Evolutionary conservation across 148 eudicot species (phyloP).

Genomic region (Polygonum maritimum): DNA sequence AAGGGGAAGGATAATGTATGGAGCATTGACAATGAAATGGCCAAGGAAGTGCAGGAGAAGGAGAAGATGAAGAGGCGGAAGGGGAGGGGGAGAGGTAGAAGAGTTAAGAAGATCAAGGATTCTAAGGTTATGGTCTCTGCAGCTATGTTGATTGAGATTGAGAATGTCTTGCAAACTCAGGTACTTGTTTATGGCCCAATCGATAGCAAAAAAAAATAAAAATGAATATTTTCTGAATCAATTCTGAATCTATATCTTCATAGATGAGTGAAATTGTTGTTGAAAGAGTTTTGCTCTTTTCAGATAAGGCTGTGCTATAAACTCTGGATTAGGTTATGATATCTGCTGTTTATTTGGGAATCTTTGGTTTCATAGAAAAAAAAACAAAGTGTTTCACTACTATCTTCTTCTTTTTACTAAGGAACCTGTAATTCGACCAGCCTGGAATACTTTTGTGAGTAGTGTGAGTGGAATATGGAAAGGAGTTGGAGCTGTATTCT

Average conservation of each 20-base stretch:
- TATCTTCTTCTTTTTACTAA: conserved; percentile 18
- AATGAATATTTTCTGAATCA: background rate
- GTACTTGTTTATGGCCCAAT: conserved; percentile 19
- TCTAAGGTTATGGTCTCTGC: conserved; percentile 61
- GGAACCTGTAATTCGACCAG: conserved; percentile 94
- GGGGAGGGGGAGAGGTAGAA: conserved; percentile 25
- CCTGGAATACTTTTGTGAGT: conserved; percentile 89
- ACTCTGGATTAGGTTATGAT: background rate
- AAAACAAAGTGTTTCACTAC: too few relatives aligned
- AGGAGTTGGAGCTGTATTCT: conserved; percentile 96
- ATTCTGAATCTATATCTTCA: background rate
- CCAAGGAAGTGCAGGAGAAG: conserved; percentile 28
- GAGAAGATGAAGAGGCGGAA: conserved; percentile 15
- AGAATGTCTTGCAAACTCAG: conserved; percentile 85
- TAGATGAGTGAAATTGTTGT: background rate
- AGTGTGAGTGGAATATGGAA: conserved; percentile 99
- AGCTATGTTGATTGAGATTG: conserved; percentile 73
- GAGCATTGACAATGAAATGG: conserved; percentile 80
- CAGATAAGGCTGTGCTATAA: background rate
- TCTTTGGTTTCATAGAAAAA: too few relatives aligned
- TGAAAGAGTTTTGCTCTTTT: background rate
- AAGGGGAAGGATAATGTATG: conserved; percentile 86
- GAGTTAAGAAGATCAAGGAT: conserved; percentile 32
- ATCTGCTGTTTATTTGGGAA: background rate
- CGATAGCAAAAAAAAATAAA: too few relatives aligned